Evolutionary conservation across 2,329 filamentous ascomycete genomes (phyloP).

Genomic region (Macroventuria anomochaeta): DNA sequence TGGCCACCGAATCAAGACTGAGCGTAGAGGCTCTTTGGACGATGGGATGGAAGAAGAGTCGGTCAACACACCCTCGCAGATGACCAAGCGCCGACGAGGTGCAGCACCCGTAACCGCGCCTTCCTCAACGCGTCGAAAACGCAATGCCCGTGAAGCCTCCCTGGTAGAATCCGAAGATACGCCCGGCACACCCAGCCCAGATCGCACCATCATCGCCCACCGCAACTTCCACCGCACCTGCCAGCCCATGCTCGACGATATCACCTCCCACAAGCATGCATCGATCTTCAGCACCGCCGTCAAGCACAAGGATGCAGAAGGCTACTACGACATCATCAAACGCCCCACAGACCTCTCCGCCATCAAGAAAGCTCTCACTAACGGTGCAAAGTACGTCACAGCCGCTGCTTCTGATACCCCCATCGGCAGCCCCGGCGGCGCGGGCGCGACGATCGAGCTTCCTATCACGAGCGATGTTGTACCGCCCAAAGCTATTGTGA

Average conservation of each 20-base stretch:
- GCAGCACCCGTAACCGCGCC: conserved; percentile 30
- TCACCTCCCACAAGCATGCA: conserved; percentile 59
- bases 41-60: conserved; percentile 50
- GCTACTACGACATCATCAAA: conserved; percentile 60
- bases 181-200: conserved; percentile 34
- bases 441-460: conserved; percentile 53
- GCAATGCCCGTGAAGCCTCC: conserved; percentile 44
- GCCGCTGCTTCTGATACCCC: conserved; percentile 60
- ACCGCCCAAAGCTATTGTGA: conserved; percentile 89
- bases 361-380: conserved; percentile 57
- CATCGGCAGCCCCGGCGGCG: conserved; percentile 66
- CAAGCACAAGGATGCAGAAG: conserved; percentile 57
- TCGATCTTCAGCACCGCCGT: conserved; percentile 59
- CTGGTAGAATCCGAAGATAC: conserved; percentile 42
- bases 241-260: conserved; percentile 59
- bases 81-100: conserved; percentile 41
- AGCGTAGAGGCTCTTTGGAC: conserved; percentile 53
- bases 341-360: conserved; percentile 60
- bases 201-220: conserved; percentile 50
- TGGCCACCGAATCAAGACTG: conserved; percentile 54
- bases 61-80: conserved; percentile 38
- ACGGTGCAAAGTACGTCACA: conserved; percentile 65
- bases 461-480: conserved; percentile 77
- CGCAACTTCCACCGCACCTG: conserved; percentile 59
- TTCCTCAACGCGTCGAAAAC: conserved; percentile 51